Evolutionary conservation across 2,329 filamentous ascomycete species (phyloP).

Genomic region (Microdochium nivale): DNA sequence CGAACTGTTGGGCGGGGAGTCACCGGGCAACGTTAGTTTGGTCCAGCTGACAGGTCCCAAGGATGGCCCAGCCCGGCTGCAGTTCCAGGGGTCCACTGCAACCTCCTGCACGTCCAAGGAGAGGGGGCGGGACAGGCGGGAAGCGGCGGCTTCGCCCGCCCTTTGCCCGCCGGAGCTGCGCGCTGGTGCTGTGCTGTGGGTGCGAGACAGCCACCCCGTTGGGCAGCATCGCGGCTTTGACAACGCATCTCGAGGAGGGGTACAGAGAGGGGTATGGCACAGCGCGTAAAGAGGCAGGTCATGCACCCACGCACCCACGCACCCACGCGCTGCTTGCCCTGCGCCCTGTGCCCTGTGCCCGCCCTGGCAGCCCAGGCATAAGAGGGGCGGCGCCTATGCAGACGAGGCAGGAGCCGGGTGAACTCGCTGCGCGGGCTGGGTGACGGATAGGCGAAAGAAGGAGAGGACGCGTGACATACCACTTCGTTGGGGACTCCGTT

Average conservation of each 20-base stretch:
- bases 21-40: constrained; percentile 3
- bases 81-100: background rate
- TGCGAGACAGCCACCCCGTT: background rate
- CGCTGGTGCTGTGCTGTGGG: background rate
- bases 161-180: background rate
- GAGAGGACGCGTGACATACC: constrained; percentile 35
- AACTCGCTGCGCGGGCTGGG: background rate
- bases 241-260: background rate
- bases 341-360: background rate
- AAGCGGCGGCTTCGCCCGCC: background rate
- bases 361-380: background rate
- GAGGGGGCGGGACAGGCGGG: background rate
- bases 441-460: background rate
- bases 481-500: constrained; percentile 85
- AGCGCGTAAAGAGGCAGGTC: background rate
- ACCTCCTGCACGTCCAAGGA: background rate
- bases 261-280: background rate
- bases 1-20: constrained; percentile 47
- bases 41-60: constrained; percentile 3
- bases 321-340: no score
- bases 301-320: background rate
- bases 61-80: constrained; percentile 4
- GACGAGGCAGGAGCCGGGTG: constrained; percentile 1
- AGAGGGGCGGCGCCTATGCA: background rate
- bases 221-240: background rate